Percentiles rank a stretch among this genome's conserved stretches.
Evolutionary conservation across 176 grass and related monocot genomes (phyloP).

Genomic region (Eragrostis curvula): DNA sequence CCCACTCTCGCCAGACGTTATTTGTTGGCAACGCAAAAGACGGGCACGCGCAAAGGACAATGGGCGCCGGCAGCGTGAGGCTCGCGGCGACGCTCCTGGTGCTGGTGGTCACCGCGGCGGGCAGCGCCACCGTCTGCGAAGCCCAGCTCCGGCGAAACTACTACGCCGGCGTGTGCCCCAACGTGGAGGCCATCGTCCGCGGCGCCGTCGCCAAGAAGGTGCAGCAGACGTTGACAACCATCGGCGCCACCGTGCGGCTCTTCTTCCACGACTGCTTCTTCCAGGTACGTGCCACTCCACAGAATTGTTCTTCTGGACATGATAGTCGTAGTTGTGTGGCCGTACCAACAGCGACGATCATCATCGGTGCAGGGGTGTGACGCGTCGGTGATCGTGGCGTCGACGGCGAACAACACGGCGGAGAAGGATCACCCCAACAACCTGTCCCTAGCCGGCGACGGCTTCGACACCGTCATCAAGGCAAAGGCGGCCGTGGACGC

Average conservation of each 20-base stretch:
- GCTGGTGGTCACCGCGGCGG: background rate
- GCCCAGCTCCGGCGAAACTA: conserved; percentile 43
- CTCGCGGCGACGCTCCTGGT: background rate
- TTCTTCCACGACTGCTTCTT: conserved; percentile 20
- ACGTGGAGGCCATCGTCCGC: conserved; percentile 58
- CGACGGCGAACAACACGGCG: conserved; percentile 48
- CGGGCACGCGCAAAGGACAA: too few relatives aligned
- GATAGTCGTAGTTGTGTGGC: too few relatives aligned
- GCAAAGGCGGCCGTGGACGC: conserved; percentile 31
- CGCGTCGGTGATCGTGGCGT: conserved; percentile 65
- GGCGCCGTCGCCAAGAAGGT: background rate
- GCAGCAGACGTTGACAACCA: background rate
- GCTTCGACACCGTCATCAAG: too few relatives aligned
- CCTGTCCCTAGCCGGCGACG: conserved; percentile 23
- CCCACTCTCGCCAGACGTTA: too few relatives aligned
- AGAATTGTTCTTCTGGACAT: too few relatives aligned
- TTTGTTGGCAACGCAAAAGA: too few relatives aligned
- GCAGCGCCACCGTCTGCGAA: background rate
- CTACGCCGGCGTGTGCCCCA: conserved; percentile 57
- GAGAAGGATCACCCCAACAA: conserved; percentile 63
- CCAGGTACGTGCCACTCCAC: background rate
- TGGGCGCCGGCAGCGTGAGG: background rate
- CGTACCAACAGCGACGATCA: too few relatives aligned
- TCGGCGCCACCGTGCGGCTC: conserved; percentile 32
- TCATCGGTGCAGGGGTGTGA: conserved; percentile 54